Percentiles rank a stretch among this genome's conserved stretches.
These are phyloP conservation scores for Cladosporium sp. DNA, from an alignment of 2,329 filamentous ascomycete genomes.

Conservation along the genomic window DNA sequence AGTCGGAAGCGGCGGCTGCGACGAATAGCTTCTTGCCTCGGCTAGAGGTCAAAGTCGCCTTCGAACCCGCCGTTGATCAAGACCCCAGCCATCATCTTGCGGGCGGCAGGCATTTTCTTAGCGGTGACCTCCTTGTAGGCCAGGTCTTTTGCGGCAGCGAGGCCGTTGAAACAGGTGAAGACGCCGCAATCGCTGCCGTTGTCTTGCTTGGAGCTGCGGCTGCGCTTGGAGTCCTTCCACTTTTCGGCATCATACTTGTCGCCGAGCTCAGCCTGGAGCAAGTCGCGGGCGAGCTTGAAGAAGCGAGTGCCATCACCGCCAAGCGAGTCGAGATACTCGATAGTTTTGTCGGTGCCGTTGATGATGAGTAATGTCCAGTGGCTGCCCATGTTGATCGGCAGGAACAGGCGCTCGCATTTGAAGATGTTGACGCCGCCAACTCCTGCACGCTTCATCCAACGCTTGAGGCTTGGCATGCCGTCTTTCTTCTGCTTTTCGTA, in stretches of 20 bases:
- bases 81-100: constrained; percentile 61
- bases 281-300: constrained; percentile 44
- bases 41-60: constrained; percentile 1
- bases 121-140: constrained; percentile 36
- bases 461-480: constrained; percentile 51
- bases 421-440: constrained; percentile 63
- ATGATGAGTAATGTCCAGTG: constrained; percentile 76
- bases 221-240: constrained; percentile 57
- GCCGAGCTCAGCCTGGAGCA: constrained; percentile 61
- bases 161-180: constrained; percentile 71
- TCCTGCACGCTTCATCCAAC: constrained; percentile 59
- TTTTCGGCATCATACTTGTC: constrained; percentile 56
- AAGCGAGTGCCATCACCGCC: constrained; percentile 41
- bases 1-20: not conserved
- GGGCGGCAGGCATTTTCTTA: constrained; percentile 29
- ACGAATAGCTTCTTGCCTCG: not conserved
- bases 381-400: constrained; percentile 60
- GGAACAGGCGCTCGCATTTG: constrained; percentile 64
- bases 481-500: constrained; percentile 52
- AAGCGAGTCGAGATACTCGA: constrained; percentile 72
- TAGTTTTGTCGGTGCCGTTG: constrained; percentile 58
- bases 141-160: constrained; percentile 61
- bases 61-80: constrained; percentile 67
- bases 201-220: constrained; percentile 57
- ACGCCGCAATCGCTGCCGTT: constrained; percentile 78